These are phyloP conservation scores for Chloris gayana DNA, from an alignment of 176 grass and related monocot genomes.

Conservation along the genomic window DNA sequence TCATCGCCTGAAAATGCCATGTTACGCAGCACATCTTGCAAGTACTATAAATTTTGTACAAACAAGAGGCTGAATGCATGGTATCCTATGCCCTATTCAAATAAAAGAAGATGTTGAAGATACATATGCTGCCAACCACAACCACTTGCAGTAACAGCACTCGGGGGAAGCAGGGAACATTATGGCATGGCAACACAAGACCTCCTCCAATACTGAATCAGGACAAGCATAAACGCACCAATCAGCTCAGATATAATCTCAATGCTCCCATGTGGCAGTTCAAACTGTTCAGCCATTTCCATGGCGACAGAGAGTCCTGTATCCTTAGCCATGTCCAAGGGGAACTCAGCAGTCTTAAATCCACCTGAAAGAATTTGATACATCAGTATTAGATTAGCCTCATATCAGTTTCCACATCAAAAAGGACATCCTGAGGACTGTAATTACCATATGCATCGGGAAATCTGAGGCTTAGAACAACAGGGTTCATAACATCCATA, in stretches of 20 bases:
- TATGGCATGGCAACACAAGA: conserved; percentile 17
- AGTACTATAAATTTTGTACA: background rate
- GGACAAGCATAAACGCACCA: conserved; percentile 45
- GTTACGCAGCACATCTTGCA: conserved; percentile 24
- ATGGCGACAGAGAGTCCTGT: conserved; percentile 43
- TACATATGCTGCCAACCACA: conserved; percentile 11
- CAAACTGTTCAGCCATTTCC: conserved; percentile 50
- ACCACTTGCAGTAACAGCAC: background rate
- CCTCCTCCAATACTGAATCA: conserved; percentile 39
- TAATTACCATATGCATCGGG: conserved; percentile 47
- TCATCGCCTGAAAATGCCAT: conserved; percentile 31
- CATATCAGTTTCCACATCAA: background rate
- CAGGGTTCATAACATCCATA: background rate
- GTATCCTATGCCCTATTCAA: conserved; percentile 13
- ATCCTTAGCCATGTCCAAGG: conserved; percentile 36
- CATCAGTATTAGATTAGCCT: background rate
- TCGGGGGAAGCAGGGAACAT: conserved; percentile 28
- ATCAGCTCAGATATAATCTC: conserved; percentile 47
- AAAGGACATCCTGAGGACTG: background rate
- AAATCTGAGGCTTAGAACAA: conserved; percentile 44
- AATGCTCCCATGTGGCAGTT: conserved; percentile 29
- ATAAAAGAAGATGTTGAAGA: background rate
- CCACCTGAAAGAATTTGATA: conserved; percentile 38
- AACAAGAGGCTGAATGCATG: conserved; percentile 25
- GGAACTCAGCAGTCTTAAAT: conserved; percentile 35